phyloP scores from a whole-genome alignment of 2,329 filamentous ascomycete species.

The Chrysoporthe cubensis region DNA sequence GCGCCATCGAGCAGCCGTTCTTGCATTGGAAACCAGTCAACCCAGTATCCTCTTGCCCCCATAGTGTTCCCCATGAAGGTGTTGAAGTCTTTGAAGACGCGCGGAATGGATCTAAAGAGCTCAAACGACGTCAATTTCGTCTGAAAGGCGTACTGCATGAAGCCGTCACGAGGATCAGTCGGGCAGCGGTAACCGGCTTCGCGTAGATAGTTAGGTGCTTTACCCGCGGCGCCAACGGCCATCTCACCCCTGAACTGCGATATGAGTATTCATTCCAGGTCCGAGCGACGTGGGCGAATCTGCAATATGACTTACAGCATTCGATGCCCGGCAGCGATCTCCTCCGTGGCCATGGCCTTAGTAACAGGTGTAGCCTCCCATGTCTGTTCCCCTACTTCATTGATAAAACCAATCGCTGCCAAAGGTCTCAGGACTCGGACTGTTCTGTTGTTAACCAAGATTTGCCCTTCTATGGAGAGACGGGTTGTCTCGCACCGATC shows the following conservation, averaged over 20 bases:
- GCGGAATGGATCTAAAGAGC: slow-evolving; percentile 31
- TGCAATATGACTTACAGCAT: slow-evolving; percentile 33
- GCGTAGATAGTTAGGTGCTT: slow-evolving; percentile 33
- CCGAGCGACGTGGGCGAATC: not conserved
- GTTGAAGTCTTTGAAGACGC: slow-evolving; percentile 34
- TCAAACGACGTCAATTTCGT: slow-evolving; percentile 34
- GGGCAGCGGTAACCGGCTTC: slow-evolving; percentile 35
- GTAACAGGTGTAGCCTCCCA: slow-evolving; percentile 35
- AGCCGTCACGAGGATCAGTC: slow-evolving; percentile 32
- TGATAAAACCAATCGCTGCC: slow-evolving; percentile 32
- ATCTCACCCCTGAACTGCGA: slow-evolving; percentile 28
- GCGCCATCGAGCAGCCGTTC: slow-evolving; percentile 35
- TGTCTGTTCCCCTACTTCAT: slow-evolving; percentile 32
- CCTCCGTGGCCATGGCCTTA: slow-evolving; percentile 35
- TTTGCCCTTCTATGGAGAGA: not conserved
- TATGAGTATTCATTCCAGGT: not conserved
- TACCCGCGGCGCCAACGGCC: slow-evolving; percentile 28
- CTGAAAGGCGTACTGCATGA: slow-evolving; percentile 36
- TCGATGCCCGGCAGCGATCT: slow-evolving; percentile 34
- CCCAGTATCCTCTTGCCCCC: slow-evolving; percentile 32
- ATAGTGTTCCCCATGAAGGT: slow-evolving; percentile 37
- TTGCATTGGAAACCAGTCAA: slow-evolving; percentile 32
- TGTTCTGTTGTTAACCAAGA: slow-evolving; percentile 5
- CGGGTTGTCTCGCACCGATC: slow-evolving; percentile 30
- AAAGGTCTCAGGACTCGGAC: slow-evolving; percentile 33